phyloP scores from a whole-genome alignment of 2,329 filamentous ascomycete species.

The Piedraia hortae region DNA sequence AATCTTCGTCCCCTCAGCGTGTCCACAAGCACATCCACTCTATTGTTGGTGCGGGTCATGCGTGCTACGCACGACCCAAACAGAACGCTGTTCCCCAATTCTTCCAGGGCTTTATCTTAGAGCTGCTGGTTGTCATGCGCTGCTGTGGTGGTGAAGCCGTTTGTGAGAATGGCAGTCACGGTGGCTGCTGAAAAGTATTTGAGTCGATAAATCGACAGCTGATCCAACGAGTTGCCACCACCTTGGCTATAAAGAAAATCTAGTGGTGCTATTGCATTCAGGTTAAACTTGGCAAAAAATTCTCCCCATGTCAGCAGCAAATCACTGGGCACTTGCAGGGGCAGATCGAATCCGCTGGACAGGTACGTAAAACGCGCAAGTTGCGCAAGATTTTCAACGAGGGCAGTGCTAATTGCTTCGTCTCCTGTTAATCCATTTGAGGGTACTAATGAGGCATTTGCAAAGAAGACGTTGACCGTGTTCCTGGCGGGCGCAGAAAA shows the following conservation, averaged over 20 bases:
- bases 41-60: constrained; percentile 4
- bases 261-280: constrained; percentile 17
- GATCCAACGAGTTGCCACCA: constrained; percentile 17
- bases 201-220: constrained; percentile 21
- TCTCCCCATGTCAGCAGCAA: constrained; percentile 21
- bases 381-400: constrained; percentile 8
- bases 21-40: constrained; percentile 9
- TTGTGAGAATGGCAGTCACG: constrained; percentile 2
- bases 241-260: constrained; percentile 19
- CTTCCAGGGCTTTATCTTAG: constrained; percentile 6
- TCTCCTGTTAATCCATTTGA: constrained; percentile 1
- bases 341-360: constrained; percentile 18
- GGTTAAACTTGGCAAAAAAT: constrained; percentile 22
- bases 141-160: constrained; percentile 5
- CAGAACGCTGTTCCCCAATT: constrained; percentile 8
- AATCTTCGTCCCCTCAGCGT: constrained; percentile 11
- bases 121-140: constrained; percentile 5
- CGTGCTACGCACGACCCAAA: constrained; percentile 6
- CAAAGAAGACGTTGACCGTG: constrained; percentile 11
- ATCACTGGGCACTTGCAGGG: constrained; percentile 18
- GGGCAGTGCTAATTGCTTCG: constrained; percentile 2
- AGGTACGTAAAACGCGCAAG: constrained; percentile 12
- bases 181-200: constrained; percentile 9
- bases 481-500: constrained; percentile 1
- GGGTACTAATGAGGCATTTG: constrained; percentile 1